Evolutionary conservation across 805 yeast genomes (phyloP).

Genomic region (Lachancea meyersii): DNA sequence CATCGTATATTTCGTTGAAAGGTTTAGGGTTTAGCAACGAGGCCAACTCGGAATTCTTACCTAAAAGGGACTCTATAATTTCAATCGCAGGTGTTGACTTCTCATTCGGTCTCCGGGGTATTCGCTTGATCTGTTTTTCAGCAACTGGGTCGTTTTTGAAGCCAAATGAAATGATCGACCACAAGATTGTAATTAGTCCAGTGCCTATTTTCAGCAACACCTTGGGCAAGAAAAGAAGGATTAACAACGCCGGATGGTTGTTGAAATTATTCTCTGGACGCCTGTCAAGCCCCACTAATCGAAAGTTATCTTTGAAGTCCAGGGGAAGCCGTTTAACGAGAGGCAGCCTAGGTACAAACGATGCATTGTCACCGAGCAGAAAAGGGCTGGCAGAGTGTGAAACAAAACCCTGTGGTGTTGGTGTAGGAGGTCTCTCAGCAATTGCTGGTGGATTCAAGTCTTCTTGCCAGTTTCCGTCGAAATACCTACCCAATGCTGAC

Average conservation of each 20-base stretch:
- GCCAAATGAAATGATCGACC: conserved; percentile 20
- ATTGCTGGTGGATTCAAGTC: conserved; percentile 4
- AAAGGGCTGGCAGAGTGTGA: conserved; percentile 4
- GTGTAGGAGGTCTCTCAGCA: conserved; percentile 6
- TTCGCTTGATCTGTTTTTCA: conserved; percentile 11
- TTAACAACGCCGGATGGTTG: conserved; percentile 39
- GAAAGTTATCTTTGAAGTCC: conserved; percentile 22
- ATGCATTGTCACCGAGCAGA: background rate
- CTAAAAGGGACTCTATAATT: conserved; percentile 19
- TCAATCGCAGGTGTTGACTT: conserved; percentile 13
- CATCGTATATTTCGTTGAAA: conserved; percentile 40
- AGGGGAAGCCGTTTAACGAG: conserved; percentile 32
- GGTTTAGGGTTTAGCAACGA: conserved; percentile 16
- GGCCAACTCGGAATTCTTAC: conserved; percentile 6
- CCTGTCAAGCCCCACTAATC: conserved; percentile 22
- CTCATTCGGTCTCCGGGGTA: conserved; percentile 19
- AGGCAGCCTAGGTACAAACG: conserved; percentile 27
- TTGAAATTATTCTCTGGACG: conserved; percentile 10
- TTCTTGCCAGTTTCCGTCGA: conserved; percentile 47
- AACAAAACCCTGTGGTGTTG: background rate
- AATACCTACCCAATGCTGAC: conserved; percentile 52
- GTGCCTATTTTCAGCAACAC: conserved; percentile 27
- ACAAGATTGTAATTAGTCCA: conserved; percentile 17
- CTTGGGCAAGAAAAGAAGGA: conserved; percentile 52
- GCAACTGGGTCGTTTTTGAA: conserved; percentile 13